Evolutionary conservation across 2,329 filamentous ascomycete species (phyloP).

Genomic region (Phyllosticta ampelicida): DNA sequence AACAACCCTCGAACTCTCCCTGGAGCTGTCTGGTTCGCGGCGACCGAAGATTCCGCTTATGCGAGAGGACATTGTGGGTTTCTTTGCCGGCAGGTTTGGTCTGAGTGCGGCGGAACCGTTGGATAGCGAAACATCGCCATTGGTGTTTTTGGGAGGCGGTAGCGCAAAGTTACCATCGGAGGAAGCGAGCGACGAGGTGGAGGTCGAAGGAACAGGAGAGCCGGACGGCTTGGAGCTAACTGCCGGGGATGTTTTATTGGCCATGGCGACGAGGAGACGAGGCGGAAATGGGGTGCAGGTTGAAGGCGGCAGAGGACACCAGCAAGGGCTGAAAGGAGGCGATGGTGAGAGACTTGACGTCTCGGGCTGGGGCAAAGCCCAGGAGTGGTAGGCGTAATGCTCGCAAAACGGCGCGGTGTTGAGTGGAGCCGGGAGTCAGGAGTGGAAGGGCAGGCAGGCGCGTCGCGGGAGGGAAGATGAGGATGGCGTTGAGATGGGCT

Average conservation of each 20-base stretch:
- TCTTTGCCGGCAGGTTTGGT: conserved; percentile 19
- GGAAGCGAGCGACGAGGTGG: conserved; percentile 29
- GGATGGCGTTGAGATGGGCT: conserved; percentile 3
- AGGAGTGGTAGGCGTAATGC: conserved; percentile 23
- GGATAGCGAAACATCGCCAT: conserved; percentile 14
- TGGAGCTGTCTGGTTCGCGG: conserved; percentile 18
- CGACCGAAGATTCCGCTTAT: conserved; percentile 30
- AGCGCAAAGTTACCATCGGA: conserved; percentile 23
- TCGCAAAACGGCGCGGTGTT: conserved; percentile 23
- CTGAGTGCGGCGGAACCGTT: conserved; percentile 25
- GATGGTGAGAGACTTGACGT: conserved; percentile 23
- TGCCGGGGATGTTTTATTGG: conserved; percentile 21
- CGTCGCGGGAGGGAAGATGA: background rate
- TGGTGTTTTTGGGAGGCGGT: conserved; percentile 19
- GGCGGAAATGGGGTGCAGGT: conserved; percentile 9
- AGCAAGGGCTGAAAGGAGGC: conserved; percentile 16
- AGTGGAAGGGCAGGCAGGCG: background rate
- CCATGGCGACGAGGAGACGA: conserved; percentile 17
- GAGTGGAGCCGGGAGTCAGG: background rate
- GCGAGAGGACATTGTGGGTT: conserved; percentile 33
- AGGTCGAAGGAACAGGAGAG: conserved; percentile 25
- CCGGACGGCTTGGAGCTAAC: conserved; percentile 18
- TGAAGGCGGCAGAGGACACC: conserved; percentile 6
- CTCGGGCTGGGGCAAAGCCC: conserved; percentile 29
- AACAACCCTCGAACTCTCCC: conserved; percentile 17